phyloP scores from a whole-genome alignment of 208 protist genomes.

The Leishmania lainsoni region DNA sequence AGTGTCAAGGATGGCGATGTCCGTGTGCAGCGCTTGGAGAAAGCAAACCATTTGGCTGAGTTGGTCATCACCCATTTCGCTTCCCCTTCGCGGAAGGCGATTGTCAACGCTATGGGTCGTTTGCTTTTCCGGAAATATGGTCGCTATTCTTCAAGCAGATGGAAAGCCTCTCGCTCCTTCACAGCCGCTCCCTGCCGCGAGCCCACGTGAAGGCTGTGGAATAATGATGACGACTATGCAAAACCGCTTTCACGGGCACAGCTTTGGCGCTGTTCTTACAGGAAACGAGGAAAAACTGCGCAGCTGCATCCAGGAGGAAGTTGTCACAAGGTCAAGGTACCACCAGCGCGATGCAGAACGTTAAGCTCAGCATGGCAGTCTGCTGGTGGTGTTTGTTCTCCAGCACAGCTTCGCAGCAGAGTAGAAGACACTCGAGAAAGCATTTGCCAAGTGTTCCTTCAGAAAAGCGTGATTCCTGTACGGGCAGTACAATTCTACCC shows the following conservation, averaged over 20 bases:
- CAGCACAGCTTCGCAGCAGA: conserved; percentile 9
- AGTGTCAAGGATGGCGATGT: conserved; percentile 18
- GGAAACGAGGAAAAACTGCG: conserved; percentile 35
- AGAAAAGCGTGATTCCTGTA: conserved; percentile 16
- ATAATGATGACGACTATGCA: conserved; percentile 1
- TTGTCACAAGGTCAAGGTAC: conserved; percentile 20
- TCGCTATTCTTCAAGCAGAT: conserved; percentile 5
- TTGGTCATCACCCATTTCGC: conserved; percentile 36
- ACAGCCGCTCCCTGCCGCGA: background rate
- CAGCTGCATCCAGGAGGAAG: conserved; percentile 43
- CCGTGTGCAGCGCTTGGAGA: conserved; percentile 18
- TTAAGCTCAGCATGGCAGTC: conserved; percentile 19
- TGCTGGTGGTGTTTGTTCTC: conserved; percentile 28
- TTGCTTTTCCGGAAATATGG: conserved; percentile 29
- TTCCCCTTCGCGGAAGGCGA: conserved; percentile 6
- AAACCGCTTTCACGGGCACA: conserved; percentile 24
- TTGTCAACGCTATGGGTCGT: conserved; percentile 25
- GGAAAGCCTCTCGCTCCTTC: background rate
- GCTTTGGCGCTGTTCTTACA: conserved; percentile 18
- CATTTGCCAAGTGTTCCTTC: conserved; percentile 21
- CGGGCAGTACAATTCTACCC: conserved; percentile 1
- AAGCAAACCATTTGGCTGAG: conserved; percentile 32
- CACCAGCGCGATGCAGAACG: conserved; percentile 12
- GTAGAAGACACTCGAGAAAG: conserved; percentile 18
- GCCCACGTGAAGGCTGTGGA: background rate